Conservation (phyloP, 129 eudicot species). For the Erigeron canadensis region DNA sequence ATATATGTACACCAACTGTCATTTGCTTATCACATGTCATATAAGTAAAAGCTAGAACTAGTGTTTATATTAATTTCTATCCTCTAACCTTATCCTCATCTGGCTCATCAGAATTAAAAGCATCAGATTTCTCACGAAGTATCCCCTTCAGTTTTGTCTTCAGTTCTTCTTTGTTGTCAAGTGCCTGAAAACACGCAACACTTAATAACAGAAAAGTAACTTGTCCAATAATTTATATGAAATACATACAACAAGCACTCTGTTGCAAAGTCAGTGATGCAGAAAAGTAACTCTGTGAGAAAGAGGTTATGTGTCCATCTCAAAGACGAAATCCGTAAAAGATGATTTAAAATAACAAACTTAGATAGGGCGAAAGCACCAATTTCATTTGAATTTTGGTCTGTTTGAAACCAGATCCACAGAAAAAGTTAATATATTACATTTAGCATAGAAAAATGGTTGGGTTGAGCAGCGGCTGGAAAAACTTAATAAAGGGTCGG, state of each 20-base stretch:
- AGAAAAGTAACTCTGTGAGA: too few species aligned
- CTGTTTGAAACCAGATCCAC: too few species aligned
- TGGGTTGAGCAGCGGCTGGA: too few species aligned
- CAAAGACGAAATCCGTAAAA: not conserved
- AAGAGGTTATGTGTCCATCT: too few species aligned
- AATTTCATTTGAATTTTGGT: too few species aligned
- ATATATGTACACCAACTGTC: not conserved
- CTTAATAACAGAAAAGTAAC: not conserved
- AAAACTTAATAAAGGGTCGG: too few species aligned
- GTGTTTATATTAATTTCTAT: constrained; percentile 12
- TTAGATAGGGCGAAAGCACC: too few species aligned
- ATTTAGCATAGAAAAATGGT: too few species aligned
- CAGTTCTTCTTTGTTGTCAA: constrained; percentile 87
- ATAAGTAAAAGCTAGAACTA: not conserved
- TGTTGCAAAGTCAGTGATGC: too few species aligned
- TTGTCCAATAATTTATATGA: not conserved
- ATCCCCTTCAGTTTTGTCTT: constrained; percentile 74
- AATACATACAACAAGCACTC: not conserved
- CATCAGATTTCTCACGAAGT: constrained; percentile 85
- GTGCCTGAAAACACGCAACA: constrained; percentile 38
- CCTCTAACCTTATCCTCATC: constrained; percentile 89
- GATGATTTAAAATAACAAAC: not conserved
- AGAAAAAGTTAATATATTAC: too few species aligned
- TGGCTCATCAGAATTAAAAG: constrained; percentile 63
- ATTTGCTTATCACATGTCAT: not conserved